Evolutionary conservation across 495 filamentous ascomycete species (phyloP), one percentile per base, ranked within the genome.

Genomic region (Penicillium ochrochloron): DNA sequence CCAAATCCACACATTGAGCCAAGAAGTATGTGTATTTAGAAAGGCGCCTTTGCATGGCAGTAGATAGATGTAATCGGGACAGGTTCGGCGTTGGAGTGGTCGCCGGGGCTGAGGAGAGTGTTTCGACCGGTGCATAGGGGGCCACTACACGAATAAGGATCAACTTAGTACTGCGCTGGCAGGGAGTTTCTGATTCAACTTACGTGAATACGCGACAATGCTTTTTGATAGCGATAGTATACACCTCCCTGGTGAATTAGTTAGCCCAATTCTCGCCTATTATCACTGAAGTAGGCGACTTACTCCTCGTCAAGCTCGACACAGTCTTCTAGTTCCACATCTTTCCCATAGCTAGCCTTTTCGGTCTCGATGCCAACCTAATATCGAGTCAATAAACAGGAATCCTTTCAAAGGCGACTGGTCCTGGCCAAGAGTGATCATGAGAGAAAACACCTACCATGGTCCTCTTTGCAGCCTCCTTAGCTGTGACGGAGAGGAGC

Each of bases 121-220:
- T 74, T 74, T 55, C 66, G 66, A n/a, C 71, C 71, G 23, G 71
- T 74, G 61, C 71, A 74, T 0, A 59, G 42, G 9, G 67, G 63
- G n/a, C 71, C 71, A 58, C 71, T 74, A 31, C 27, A n/a, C 3
- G n/a, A 9, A 29, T 61, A 0, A 62, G 50, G 25, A 55, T 55
- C 59, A 14, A 31, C 5, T 39, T 11, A 27, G 25, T 4, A 27
- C 25, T 27, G 25, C 1, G 4, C 2, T 27, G 25, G 4, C 25
- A 27, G 1, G 25, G 48, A 7, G 21, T 11, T 10, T 33, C 8
- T 6, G 44, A 23, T 27, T n/a, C 27, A 46, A 67, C 71, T 67
- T 64, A 72, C 71, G 63, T 72, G 70, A 74, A 74, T 11, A 72
- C 63, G 5, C 70, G 71, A 25, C 71, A 74, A 19, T 69, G 54